Evolutionary conservation across 2,329 filamentous ascomycete genomes (phyloP).

Genomic region (Aspergillus sp.): DNA sequence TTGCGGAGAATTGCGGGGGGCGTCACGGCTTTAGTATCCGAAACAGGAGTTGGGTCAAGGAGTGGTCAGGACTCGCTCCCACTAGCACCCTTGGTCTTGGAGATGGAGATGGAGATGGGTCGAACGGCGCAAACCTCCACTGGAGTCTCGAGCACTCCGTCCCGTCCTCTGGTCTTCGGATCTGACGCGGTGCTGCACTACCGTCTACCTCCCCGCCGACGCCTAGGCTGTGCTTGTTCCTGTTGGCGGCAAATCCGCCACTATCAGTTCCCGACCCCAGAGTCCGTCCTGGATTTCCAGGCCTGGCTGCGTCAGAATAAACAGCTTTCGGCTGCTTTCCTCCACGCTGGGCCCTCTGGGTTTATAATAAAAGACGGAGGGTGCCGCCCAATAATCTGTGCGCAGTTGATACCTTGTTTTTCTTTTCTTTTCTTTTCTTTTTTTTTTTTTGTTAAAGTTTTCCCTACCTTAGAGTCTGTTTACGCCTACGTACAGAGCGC

Average conservation of each 20-base stretch:
- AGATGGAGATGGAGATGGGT: neutral
- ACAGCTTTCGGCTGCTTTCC: too few species aligned
- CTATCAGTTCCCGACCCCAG: conserved; percentile 26
- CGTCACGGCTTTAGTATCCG: neutral
- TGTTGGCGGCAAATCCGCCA: conserved; percentile 24
- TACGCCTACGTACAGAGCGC: neutral
- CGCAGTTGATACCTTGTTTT: neutral
- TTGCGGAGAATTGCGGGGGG: neutral
- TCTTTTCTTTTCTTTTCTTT: too few species aligned
- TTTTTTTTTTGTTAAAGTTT: too few species aligned
- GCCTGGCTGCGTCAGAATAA: neutral
- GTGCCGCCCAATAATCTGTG: neutral
- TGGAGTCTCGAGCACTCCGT: neutral
- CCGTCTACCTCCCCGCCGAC: conserved; percentile 2
- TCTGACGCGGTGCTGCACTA: neutral
- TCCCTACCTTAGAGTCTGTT: neutral
- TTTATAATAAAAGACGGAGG: neutral
- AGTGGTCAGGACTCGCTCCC: too few species aligned
- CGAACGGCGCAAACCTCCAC: too few species aligned
- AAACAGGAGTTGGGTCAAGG: neutral
- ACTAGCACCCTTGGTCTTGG: neutral
- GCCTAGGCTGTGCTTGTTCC: neutral
- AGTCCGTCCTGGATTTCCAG: conserved; percentile 14
- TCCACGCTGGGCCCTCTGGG: neutral
- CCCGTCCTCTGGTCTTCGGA: neutral